phyloP scores from a whole-genome alignment of 768 basidiomycete species.

The Lepiota brunneoincarnata region DNA sequence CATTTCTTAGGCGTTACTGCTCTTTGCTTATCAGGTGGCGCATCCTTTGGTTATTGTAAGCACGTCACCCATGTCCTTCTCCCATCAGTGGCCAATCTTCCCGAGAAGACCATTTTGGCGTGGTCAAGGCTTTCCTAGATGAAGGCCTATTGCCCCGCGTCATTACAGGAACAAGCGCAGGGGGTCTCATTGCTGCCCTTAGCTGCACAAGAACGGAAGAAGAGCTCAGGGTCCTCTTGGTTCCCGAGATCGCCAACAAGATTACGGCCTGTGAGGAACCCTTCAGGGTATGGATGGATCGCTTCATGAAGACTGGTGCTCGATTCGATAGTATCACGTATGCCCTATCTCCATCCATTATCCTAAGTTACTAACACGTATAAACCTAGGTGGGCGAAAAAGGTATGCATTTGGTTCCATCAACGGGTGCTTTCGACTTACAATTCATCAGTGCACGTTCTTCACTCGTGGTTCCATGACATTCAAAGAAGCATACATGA shows the following conservation, averaged over 20 bases:
- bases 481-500: slow-evolving; percentile 90
- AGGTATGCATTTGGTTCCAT: slow-evolving; percentile 44
- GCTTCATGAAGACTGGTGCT: slow-evolving; percentile 88
- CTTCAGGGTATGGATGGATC: slow-evolving; percentile 61
- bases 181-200: slow-evolving; percentile 75
- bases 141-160: slow-evolving; percentile 85
- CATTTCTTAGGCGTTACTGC: slow-evolving; percentile 60
- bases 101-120: slow-evolving; percentile 76
- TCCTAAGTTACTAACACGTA: slow-evolving; percentile 3
- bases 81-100: not conserved
- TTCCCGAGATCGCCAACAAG: slow-evolving; percentile 80
- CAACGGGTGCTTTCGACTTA: not conserved
- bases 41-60: slow-evolving; percentile 90
- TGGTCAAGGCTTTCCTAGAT: slow-evolving; percentile 90
- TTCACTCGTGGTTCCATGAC: slow-evolving; percentile 94
- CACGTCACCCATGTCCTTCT: not conserved
- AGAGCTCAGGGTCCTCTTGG: slow-evolving; percentile 74
- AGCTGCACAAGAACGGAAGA: slow-evolving; percentile 86
- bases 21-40: slow-evolving; percentile 94
- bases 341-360: slow-evolving; percentile 10
- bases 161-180: slow-evolving; percentile 92
- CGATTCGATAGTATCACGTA: slow-evolving; percentile 81
- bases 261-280: slow-evolving; percentile 84
- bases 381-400: slow-evolving; percentile 72
- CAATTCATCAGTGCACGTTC: slow-evolving; percentile 61